phyloP scores from a whole-genome alignment of 306 rosid genomes.

The Malus sieversii region DNA sequence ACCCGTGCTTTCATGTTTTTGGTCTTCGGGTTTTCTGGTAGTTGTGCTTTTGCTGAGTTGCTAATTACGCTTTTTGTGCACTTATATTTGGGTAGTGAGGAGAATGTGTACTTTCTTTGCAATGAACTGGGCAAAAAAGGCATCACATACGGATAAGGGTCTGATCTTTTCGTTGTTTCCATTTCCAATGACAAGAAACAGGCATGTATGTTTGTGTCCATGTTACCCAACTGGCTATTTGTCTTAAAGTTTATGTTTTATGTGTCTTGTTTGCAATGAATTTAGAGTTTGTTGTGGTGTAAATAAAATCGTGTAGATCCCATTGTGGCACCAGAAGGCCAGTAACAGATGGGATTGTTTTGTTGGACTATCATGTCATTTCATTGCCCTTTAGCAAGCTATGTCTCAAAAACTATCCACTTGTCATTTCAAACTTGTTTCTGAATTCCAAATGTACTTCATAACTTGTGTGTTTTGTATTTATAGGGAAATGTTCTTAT shows the following conservation, averaged over 20 bases:
- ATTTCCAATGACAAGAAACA: constrained; percentile 72
- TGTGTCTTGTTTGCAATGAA: background rate
- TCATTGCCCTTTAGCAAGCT: constrained; percentile 44
- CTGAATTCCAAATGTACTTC: constrained; percentile 55
- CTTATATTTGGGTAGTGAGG: constrained; percentile 42
- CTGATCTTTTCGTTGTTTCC: constrained; percentile 69
- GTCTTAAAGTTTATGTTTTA: background rate
- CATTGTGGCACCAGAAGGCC: constrained; percentile 76
- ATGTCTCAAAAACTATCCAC: constrained; percentile 54
- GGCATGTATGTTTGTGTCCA: constrained; percentile 5
- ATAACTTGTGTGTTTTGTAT: background rate
- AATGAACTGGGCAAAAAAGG: constrained; percentile 30
- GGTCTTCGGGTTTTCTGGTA: background rate
- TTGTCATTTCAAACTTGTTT: constrained; percentile 51
- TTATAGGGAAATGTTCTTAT: background rate
- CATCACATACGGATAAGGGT: constrained; percentile 38
- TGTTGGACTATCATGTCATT: constrained; percentile 93
- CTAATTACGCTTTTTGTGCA: background rate
- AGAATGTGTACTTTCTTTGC: constrained; percentile 55
- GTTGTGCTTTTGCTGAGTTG: background rate
- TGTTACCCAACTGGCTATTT: background rate
- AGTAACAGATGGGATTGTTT: constrained; percentile 56
- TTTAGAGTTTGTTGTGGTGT: background rate
- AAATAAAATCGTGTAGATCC: constrained; percentile 36
- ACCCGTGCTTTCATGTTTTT: too few relatives aligned